Evolutionary conservation across 1,284 basidiomycete genomes (phyloP).

Genomic region (Fomitopsis betulina): DNA sequence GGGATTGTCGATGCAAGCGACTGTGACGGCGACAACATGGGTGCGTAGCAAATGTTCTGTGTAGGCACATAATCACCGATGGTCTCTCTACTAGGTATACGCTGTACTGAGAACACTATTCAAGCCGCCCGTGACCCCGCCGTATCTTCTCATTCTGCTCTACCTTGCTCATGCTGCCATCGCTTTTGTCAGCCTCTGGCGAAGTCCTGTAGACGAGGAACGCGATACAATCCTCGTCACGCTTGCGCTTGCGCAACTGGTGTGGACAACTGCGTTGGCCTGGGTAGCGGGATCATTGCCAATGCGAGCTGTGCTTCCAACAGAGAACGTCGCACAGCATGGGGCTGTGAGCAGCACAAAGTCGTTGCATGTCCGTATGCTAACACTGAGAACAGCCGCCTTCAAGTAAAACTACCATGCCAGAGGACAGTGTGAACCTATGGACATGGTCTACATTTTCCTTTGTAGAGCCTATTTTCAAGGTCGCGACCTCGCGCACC

Average conservation of each 20-base stretch:
- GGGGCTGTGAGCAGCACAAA: constrained; percentile 36
- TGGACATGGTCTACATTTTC: constrained; percentile 78
- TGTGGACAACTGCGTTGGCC: constrained; percentile 34
- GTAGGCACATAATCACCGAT: not conserved
- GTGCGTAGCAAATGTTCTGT: constrained; percentile 13
- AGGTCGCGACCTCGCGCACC: constrained; percentile 49
- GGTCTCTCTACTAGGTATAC: constrained; percentile 33
- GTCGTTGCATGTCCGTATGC: not conserved
- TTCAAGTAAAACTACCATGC: constrained; percentile 45
- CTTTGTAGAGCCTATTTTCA: constrained; percentile 71
- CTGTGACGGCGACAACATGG: constrained; percentile 22
- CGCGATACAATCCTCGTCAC: constrained; percentile 13
- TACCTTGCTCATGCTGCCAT: constrained; percentile 32
- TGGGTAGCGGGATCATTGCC: constrained; percentile 53
- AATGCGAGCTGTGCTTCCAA: constrained; percentile 38
- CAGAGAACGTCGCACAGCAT: constrained; percentile 41
- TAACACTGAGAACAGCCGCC: constrained; percentile 36
- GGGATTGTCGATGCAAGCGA: constrained; percentile 12
- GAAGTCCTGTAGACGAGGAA: constrained; percentile 19
- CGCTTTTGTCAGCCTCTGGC: constrained; percentile 31
- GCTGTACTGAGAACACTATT: constrained; percentile 34
- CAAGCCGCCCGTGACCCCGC: constrained; percentile 44
- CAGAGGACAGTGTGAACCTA: constrained; percentile 73
- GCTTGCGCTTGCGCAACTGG: constrained; percentile 29
- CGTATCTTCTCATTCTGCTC: constrained; percentile 47